Conservation (phyloP, 2,329 filamentous ascomycete species). For the Fusarium decemcellulare region DNA sequence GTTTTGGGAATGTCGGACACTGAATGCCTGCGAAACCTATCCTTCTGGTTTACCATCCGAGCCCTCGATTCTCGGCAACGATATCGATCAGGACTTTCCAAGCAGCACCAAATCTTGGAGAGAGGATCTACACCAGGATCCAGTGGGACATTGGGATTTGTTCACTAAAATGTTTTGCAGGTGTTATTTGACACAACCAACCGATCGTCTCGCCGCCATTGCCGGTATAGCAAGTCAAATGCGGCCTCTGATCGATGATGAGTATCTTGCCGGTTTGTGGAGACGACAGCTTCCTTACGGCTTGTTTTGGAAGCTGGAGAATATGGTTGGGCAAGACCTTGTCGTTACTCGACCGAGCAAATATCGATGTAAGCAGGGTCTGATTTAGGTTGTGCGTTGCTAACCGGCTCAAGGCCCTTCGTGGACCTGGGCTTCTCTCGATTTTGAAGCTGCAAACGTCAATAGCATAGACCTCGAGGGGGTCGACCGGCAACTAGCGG, state of each 20-base stretch:
- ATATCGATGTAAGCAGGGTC: neutral
- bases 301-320: neutral
- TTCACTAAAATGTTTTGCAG: neutral
- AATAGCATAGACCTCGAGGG: neutral
- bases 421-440: neutral
- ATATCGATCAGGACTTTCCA: neutral
- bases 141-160: neutral
- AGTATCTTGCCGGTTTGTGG: neutral
- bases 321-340: slow-evolving; percentile 2
- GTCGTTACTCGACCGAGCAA: neutral
- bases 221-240: neutral
- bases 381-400: neutral
- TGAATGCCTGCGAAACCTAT: neutral
- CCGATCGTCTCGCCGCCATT: neutral
- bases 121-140: neutral
- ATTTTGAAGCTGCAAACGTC: slow-evolving; percentile 2
- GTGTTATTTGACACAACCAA: neutral
- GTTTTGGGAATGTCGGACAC: slow-evolving; percentile 1
- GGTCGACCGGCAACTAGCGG: neutral
- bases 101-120: neutral
- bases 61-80: neutral
- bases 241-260: neutral
- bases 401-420: neutral
- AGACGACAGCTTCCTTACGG: neutral
- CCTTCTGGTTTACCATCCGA: neutral